Evolutionary conservation across 306 rosid genomes (phyloP).

Genomic region (Quercus agrifolia): DNA sequence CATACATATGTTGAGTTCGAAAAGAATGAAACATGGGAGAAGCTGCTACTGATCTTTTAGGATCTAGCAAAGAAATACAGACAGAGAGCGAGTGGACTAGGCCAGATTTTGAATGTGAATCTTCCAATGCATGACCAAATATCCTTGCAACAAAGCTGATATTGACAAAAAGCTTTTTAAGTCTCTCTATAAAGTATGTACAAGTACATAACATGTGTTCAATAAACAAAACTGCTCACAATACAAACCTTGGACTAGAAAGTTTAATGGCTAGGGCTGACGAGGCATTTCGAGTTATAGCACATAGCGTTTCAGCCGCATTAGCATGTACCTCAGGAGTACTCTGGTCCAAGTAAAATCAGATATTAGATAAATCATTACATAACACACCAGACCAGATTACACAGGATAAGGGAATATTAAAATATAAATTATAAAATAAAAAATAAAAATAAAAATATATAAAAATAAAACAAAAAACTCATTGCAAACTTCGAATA

Average conservation of each 20-base stretch:
- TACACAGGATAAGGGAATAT: neutral
- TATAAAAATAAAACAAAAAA: neutral
- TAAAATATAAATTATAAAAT: too few species aligned
- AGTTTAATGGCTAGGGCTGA: conserved; percentile 87
- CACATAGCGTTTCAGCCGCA: conserved; percentile 87
- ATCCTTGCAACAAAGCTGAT: conserved; percentile 80
- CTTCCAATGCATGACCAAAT: conserved; percentile 87
- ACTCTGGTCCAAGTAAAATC: conserved; percentile 52
- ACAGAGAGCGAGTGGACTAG: conserved; percentile 90
- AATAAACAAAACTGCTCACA: conserved; percentile 6
- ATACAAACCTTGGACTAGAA: conserved; percentile 87
- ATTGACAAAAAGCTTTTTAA: conserved; percentile 9
- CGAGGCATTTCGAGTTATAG: conserved; percentile 81
- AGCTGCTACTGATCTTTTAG: conserved; percentile 63
- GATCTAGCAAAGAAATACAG: conserved; percentile 95
- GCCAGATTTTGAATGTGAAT: conserved; percentile 72
- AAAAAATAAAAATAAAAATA: too few species aligned
- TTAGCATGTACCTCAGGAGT: conserved; percentile 94
- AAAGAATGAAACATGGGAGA: conserved; percentile 82
- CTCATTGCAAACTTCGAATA: neutral
- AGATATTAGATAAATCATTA: conserved; percentile 24
- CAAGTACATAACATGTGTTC: neutral
- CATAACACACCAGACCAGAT: neutral
- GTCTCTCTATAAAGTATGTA: neutral
- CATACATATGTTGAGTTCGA: conserved; percentile 86